A percentile compares a stretch with the other conserved stretches of the same genome.
Conservation (phyloP, 78 protist species). For the Polysphondylium violaceum region DNA sequence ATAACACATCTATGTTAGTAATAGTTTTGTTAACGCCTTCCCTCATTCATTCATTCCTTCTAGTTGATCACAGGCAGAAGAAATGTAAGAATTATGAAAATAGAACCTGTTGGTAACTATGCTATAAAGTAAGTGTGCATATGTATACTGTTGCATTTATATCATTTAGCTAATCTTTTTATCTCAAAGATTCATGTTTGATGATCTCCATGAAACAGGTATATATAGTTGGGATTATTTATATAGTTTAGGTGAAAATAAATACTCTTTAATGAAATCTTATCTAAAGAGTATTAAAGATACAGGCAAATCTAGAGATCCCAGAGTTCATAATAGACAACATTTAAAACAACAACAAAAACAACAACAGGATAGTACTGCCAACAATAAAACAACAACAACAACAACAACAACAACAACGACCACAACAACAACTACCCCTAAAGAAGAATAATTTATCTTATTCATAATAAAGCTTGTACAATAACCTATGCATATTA, state of each 20-base stretch:
- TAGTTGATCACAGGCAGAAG: conserved; percentile 42
- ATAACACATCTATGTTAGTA: no score
- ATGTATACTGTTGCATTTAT: background rate
- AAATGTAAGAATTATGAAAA: conserved; percentile 31
- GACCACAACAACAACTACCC: background rate
- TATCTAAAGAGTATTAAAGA: conserved; percentile 22
- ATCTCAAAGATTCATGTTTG: conserved; percentile 11
- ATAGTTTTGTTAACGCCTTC: background rate
- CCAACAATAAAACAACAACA: background rate
- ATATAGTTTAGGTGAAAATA: conserved; percentile 20
- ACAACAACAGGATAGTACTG: background rate
- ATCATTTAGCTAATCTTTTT: background rate
- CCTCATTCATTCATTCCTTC: background rate
- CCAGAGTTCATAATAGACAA: conserved; percentile 8
- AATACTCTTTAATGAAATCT: conserved; percentile 48
- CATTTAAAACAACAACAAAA: background rate
- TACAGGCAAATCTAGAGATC: conserved; percentile 54
- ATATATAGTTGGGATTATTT: conserved; percentile 42
- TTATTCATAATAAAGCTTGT: no score
- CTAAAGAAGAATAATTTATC: background rate
- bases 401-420: background rate
- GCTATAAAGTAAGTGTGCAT: conserved; percentile 11
- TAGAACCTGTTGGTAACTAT: conserved; percentile 64
- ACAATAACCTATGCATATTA: no score
- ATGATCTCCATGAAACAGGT: conserved; percentile 69